These are phyloP conservation scores for Solanum tarijense DNA, from an alignment of 257 asterid species.

Conservation along the genomic window DNA sequence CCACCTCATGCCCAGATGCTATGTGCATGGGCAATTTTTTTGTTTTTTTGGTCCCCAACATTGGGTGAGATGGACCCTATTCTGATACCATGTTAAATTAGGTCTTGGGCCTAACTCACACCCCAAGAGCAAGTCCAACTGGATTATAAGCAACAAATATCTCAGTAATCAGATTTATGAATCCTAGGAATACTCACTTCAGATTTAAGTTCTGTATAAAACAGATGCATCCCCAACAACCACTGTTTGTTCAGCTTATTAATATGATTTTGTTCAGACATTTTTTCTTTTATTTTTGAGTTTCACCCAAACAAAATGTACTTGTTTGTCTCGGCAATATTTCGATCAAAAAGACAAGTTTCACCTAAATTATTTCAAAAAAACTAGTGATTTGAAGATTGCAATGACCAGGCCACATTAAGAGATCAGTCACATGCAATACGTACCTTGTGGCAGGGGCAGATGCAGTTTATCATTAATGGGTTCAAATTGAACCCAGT, in stretches of 20 bases:
- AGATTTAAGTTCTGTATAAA: neutral
- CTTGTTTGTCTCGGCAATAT: neutral
- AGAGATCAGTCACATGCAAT: neutral
- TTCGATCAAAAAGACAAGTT: neutral
- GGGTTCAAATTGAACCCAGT: neutral
- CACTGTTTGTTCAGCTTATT: neutral
- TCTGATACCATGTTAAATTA: too few species aligned
- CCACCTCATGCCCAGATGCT: too few species aligned
- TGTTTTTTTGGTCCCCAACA: too few species aligned
- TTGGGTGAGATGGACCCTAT: too few species aligned
- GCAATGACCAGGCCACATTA: neutral
- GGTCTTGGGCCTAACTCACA: too few species aligned
- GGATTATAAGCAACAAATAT: neutral
- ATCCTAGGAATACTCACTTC: neutral
- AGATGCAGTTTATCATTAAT: neutral
- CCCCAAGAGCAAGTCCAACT: neutral
- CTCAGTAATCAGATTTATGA: neutral
- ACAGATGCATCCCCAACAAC: neutral
- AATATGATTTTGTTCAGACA: neutral
- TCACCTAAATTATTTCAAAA: neutral
- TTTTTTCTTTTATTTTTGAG: neutral
- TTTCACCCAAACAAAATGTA: neutral
- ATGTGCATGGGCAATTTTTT: too few species aligned
- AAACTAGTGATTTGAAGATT: neutral
- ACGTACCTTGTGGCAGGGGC: neutral